Evolutionary conservation across 2,329 filamentous ascomycete species (phyloP), one percentile per base, ranked within the genome.

Genomic region (Calonectria naviculata): DNA sequence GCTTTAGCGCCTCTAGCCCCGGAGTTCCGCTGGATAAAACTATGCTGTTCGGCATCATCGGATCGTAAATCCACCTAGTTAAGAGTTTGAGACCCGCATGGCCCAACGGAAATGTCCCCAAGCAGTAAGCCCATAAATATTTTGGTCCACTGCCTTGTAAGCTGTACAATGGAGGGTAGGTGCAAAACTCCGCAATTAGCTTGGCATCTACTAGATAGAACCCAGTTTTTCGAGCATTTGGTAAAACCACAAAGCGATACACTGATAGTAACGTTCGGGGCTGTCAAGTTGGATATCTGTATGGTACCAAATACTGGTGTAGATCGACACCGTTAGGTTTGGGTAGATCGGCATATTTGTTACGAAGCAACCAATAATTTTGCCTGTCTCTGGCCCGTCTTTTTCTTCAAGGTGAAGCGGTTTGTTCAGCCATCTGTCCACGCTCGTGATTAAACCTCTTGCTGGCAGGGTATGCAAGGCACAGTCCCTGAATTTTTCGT

Each of bases 141-240:
- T 42, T 42, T 19, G 38, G 38, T 19, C n/a, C 38, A 4, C 19
- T 42, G 17, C 17, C 17, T n/a, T n/a, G 5, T 42, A 6, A 19
- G 8, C 4, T 15, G 17, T 42, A 6, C 15, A 19, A 6, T 6
- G 17, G 38, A 3, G 5, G n/a, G 15, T 62, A 29, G n/a, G 2
- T 4, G 9, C 62, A 42, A 52, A 10, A 34, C 3, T 12, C 13
- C 13, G 9, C 2, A 10, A 13, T 0, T 2, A 2, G 9, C 1
- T 3, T 42, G 12, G 36, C 17, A 15, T 58, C 69, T 15, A 47
- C 69, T 4, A 1, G 2, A 34, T 68, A 60, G 12, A 68, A 19
- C 0, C 54, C 1, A 5, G n/a, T 38, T 61, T 1, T 6, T 1
- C 24, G 31, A 47, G 6, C 3, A 0, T 5, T 38, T 17, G 9